A percentile compares a stretch with the other conserved stretches of the same genome.
These are phyloP conservation scores for Tolypocladium tundrense DNA, from an alignment of 2,329 filamentous ascomycete species.

Conservation along the genomic window DNA sequence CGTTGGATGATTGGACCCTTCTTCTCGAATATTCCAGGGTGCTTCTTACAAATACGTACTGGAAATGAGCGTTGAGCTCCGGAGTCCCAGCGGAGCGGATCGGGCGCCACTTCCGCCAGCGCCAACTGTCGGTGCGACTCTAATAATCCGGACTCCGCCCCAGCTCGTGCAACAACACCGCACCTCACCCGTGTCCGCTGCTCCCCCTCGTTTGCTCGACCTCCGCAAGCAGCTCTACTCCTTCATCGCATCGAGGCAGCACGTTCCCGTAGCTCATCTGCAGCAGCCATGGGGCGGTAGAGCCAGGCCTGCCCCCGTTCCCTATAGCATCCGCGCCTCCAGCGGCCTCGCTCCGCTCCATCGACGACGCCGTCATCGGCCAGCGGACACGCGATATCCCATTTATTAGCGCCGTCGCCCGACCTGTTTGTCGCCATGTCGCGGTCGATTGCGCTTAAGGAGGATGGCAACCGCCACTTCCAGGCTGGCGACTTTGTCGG, in stretches of 20 bases:
- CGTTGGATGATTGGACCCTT: too few relatives aligned
- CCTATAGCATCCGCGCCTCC: not conserved
- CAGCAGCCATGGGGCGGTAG: not conserved
- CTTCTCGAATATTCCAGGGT: not conserved
- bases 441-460: slow-evolving; percentile 34
- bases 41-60: not conserved
- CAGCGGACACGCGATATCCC: not conserved
- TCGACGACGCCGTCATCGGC: not conserved
- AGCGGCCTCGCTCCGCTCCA: not conserved
- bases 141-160: not conserved
- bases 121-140: not conserved
- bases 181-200: not conserved
- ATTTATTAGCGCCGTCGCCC: not conserved
- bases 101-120: not conserved
- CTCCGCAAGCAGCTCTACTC: not conserved
- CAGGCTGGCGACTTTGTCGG: slow-evolving; percentile 51
- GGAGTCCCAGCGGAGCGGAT: not conserved
- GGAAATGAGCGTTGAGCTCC: not conserved
- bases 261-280: not conserved
- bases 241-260: not conserved
- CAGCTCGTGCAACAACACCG: not conserved
- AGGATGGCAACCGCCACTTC: slow-evolving; percentile 56
- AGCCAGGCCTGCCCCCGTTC: not conserved
- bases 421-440: slow-evolving; percentile 13
- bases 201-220: not conserved